phyloP scores from a whole-genome alignment of 2,329 filamentous ascomycete species.

The Talaromyces sp. region DNA sequence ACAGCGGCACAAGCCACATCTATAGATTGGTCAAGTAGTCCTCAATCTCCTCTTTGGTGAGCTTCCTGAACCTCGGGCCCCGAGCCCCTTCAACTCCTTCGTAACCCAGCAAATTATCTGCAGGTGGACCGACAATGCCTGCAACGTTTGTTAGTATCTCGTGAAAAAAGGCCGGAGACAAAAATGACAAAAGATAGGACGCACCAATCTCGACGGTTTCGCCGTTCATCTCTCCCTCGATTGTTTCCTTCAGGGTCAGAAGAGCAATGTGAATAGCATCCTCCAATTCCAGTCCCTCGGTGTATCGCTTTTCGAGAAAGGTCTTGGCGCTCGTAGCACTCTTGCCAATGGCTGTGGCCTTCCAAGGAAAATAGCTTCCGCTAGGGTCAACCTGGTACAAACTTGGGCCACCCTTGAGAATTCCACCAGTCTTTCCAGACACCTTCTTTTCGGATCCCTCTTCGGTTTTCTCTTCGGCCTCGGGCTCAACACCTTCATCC shows the following conservation, averaged over 20 bases:
- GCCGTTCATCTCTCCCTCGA: constrained; percentile 98
- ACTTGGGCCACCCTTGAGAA: constrained; percentile 92
- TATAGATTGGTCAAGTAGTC: constrained; percentile 98
- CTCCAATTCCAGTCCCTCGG: constrained; percentile 91
- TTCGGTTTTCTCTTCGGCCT: constrained; percentile 59
- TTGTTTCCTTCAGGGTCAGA: constrained; percentile 96
- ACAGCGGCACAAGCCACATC: constrained; percentile 25
- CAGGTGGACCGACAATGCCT: constrained; percentile 94
- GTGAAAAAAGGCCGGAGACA: background rate
- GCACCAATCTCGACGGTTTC: constrained; percentile 96
- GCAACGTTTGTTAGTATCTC: constrained; percentile 8
- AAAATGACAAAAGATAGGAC: constrained; percentile 22
- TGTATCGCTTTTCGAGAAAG: constrained; percentile 98
- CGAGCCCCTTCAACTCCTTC: constrained; percentile 43
- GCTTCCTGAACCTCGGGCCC: constrained; percentile 50
- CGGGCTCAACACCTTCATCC: constrained; percentile 93
- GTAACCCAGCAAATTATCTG: constrained; percentile 84
- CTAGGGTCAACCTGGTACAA: constrained; percentile 99
- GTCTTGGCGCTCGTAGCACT: constrained; percentile 98
- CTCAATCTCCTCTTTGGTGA: constrained; percentile 97
- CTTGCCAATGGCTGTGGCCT: constrained; percentile 98
- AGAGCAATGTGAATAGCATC: constrained; percentile 98
- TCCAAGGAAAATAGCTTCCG: constrained; percentile 98
- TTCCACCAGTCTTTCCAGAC: constrained; percentile 85
- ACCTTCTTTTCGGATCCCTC: constrained; percentile 58